These are phyloP conservation scores for Moesziomyces globuligerus DNA, from an alignment of 1,284 basidiomycete genomes.

Conservation along the genomic window DNA sequence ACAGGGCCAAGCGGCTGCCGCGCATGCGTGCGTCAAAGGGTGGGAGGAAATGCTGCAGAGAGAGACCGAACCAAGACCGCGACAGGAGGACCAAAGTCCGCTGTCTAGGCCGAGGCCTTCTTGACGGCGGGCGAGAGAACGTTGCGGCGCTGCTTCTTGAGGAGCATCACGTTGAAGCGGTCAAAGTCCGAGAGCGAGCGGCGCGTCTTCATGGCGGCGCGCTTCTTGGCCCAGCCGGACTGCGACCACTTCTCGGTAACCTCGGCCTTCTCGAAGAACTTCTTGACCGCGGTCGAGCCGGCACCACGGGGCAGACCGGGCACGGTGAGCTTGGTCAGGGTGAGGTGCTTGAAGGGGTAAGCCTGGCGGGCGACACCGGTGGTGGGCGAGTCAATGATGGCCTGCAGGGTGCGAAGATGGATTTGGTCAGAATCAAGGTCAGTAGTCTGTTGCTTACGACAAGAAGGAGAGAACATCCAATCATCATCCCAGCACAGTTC, in stretches of 20 bases:
- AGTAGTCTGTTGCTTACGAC: slow-evolving; percentile 4
- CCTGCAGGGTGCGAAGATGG: slow-evolving; percentile 71
- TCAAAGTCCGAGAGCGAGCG: slow-evolving; percentile 88
- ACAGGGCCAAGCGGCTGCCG: slow-evolving; percentile 3
- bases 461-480: neutral
- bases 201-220: slow-evolving; percentile 80
- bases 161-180: slow-evolving; percentile 75
- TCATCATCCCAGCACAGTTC: neutral
- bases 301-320: slow-evolving; percentile 88
- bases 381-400: slow-evolving; percentile 91
- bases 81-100: slow-evolving; percentile 1
- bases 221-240: slow-evolving; percentile 90
- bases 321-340: slow-evolving; percentile 87
- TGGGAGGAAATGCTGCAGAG: slow-evolving; percentile 29
- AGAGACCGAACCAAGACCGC: slow-evolving; percentile 23
- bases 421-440: slow-evolving; percentile 1
- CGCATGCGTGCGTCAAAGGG: slow-evolving; percentile 5
- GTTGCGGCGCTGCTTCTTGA: slow-evolving; percentile 72
- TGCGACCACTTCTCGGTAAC: slow-evolving; percentile 79
- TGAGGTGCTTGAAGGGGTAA: slow-evolving; percentile 89
- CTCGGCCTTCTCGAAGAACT: slow-evolving; percentile 84
- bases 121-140: slow-evolving; percentile 62
- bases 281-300: slow-evolving; percentile 83
- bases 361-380: slow-evolving; percentile 91
- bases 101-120: slow-evolving; percentile 61